These are phyloP conservation scores for Bipolaris bicolor DNA, from an alignment of 2,329 filamentous ascomycete genomes.

Conservation along the genomic window DNA sequence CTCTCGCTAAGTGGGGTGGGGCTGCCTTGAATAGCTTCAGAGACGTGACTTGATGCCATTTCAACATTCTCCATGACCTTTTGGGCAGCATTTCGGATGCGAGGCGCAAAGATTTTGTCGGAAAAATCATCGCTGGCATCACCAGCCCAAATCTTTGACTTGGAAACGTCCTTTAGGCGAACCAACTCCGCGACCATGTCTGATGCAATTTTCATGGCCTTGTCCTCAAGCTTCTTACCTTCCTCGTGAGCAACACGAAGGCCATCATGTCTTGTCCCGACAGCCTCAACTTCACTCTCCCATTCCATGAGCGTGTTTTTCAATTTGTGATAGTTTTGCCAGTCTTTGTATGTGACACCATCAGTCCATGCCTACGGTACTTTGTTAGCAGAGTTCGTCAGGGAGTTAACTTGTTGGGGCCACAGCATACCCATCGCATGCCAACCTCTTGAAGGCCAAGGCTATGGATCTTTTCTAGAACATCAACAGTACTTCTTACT, in stretches of 20 bases:
- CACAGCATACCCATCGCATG: slow-evolving; percentile 69
- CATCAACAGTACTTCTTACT: slow-evolving; percentile 79
- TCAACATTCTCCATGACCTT: slow-evolving; percentile 50
- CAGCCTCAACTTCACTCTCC: slow-evolving; percentile 78
- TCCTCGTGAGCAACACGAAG: slow-evolving; percentile 71
- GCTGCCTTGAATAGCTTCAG: slow-evolving; percentile 44
- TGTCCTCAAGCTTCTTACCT: slow-evolving; percentile 73
- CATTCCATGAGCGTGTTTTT: slow-evolving; percentile 83
- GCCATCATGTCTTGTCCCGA: slow-evolving; percentile 75
- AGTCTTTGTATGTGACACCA: slow-evolving; percentile 94
- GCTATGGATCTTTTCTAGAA: slow-evolving; percentile 81
- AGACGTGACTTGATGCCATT: slow-evolving; percentile 45
- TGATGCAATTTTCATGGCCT: slow-evolving; percentile 81
- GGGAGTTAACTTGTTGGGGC: no score
- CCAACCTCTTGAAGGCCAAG: slow-evolving; percentile 89
- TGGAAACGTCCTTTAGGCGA: slow-evolving; percentile 80
- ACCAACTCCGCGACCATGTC: slow-evolving; percentile 79
- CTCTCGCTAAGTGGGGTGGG: slow-evolving; percentile 42
- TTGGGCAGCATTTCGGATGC: slow-evolving; percentile 56
- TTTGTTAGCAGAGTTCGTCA: slow-evolving; percentile 1
- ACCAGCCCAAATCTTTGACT: slow-evolving; percentile 78
- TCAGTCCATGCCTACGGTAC: slow-evolving; percentile 77
- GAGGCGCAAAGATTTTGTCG: slow-evolving; percentile 66
- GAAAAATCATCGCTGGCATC: slow-evolving; percentile 83
- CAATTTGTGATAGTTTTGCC: slow-evolving; percentile 90